A percentile compares a stretch with the other conserved stretches of the same genome.
Conservation (phyloP, 345 rosid genomes). For the Arabis alpina region DNA sequence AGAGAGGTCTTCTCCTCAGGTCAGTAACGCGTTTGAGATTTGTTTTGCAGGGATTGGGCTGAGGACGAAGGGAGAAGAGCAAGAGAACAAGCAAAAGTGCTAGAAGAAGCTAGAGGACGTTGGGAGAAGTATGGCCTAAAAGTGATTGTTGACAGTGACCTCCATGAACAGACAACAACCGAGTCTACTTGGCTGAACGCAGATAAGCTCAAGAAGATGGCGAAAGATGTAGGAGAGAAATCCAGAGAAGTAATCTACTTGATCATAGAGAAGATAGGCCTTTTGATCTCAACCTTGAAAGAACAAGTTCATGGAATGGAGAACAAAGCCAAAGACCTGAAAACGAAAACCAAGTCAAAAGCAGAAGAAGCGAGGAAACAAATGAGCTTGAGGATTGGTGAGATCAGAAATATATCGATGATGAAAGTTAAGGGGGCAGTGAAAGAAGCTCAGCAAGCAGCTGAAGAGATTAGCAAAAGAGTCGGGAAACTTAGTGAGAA, state of each 20-base stretch:
- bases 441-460: constrained; percentile 55
- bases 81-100: constrained; percentile 72
- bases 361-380: constrained; percentile 44
- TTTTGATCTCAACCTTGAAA: constrained; percentile 52
- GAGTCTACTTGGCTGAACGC: constrained; percentile 67
- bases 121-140: constrained; percentile 89
- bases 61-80: constrained; percentile 93
- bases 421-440: constrained; percentile 49
- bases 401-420: constrained; percentile 41
- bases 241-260: constrained; percentile 56
- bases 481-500: constrained; percentile 71
- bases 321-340: constrained; percentile 42
- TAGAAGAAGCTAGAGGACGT: constrained; percentile 84
- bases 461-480: constrained; percentile 64
- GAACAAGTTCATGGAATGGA: constrained; percentile 46
- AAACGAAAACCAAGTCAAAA: constrained; percentile 28
- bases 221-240: constrained; percentile 54
- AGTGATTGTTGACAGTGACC: constrained; percentile 78
- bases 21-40: not conserved
- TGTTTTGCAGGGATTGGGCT: constrained; percentile 80
- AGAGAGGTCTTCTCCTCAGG: not conserved
- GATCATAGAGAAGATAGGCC: constrained; percentile 54
- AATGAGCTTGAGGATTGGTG: constrained; percentile 34
- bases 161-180: constrained; percentile 63
- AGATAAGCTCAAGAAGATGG: constrained; percentile 64